Evolutionary conservation across 192 early-diverging fungal species (phyloP).

Genomic region (Jimgerdemannia lactiflua): DNA sequence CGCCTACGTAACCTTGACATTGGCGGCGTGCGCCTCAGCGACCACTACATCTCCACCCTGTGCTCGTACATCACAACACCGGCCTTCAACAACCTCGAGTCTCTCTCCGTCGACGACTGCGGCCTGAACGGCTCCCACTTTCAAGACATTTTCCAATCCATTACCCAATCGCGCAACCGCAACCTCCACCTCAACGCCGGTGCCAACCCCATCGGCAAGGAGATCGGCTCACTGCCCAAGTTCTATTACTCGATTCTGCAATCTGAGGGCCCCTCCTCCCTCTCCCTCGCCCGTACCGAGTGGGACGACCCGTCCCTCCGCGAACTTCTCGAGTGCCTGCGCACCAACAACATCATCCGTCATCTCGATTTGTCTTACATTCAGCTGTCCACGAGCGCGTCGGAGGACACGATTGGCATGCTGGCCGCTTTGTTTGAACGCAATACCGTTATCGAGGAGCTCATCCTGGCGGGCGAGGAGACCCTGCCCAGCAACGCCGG

Average conservation of each 20-base stretch:
- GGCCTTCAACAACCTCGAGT: slow-evolving; percentile 16
- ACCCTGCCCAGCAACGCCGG: slow-evolving; percentile 7
- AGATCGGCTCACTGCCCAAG: slow-evolving; percentile 33
- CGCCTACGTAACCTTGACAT: slow-evolving; percentile 14
- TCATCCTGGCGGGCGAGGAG: slow-evolving; percentile 24
- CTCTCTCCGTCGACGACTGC: slow-evolving; percentile 35
- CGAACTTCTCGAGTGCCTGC: slow-evolving; percentile 39
- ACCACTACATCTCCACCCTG: slow-evolving; percentile 5
- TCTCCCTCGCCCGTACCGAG: slow-evolving; percentile 37
- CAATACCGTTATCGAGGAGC: slow-evolving; percentile 27
- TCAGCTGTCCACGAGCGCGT: slow-evolving; percentile 23
- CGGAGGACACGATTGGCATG: slow-evolving; percentile 37
- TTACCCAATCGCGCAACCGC: slow-evolving; percentile 30
- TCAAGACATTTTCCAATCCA: slow-evolving; percentile 31
- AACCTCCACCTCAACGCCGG: slow-evolving; percentile 34
- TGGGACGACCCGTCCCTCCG: slow-evolving; percentile 47
- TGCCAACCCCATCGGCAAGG: slow-evolving; percentile 37
- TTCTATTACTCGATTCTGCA: slow-evolving; percentile 33
- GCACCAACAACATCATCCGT: slow-evolving; percentile 34
- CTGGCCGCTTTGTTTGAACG: slow-evolving; percentile 28
- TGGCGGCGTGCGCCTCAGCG: slow-evolving; percentile 9
- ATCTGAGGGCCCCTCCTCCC: slow-evolving; percentile 30
- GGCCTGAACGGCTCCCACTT: slow-evolving; percentile 38
- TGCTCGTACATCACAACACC: slow-evolving; percentile 25
- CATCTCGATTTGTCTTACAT: slow-evolving; percentile 39